Evolutionary conservation across 2,329 filamentous ascomycete species (phyloP).

Genomic region (Fusarium bulbicola): DNA sequence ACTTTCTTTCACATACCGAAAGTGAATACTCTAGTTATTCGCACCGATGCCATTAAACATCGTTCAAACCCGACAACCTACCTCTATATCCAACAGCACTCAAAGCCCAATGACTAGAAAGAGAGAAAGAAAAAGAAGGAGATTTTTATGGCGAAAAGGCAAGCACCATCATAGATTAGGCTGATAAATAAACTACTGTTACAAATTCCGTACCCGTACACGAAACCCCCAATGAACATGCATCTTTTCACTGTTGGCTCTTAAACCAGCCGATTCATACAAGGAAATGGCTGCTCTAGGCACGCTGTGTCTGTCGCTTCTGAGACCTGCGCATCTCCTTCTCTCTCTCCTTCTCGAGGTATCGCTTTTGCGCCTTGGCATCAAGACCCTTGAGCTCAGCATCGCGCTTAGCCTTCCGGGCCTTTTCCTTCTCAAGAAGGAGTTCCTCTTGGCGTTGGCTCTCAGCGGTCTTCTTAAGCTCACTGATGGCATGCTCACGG

Average conservation of each 20-base stretch:
- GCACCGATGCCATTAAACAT: not conserved
- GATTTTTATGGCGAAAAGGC: not conserved
- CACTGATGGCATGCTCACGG: slow-evolving; percentile 82
- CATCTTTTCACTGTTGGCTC: not conserved
- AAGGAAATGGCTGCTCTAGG: slow-evolving; percentile 43
- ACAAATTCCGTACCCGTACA: slow-evolving; percentile 27
- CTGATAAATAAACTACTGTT: slow-evolving; percentile 30
- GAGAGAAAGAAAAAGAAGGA: not conserved
- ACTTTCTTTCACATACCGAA: not conserved
- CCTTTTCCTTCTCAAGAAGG: slow-evolving; percentile 73
- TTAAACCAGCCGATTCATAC: not conserved
- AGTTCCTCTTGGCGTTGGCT: slow-evolving; percentile 84
- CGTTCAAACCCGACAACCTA: not conserved
- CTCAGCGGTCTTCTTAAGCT: slow-evolving; percentile 82
- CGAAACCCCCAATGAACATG: slow-evolving; percentile 16
- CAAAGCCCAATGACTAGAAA: not conserved
- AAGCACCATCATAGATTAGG: slow-evolving; percentile 25
- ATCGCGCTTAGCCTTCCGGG: slow-evolving; percentile 91
- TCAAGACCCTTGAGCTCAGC: slow-evolving; percentile 79
- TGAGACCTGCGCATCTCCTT: slow-evolving; percentile 70
- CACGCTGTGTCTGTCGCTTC: slow-evolving; percentile 65
- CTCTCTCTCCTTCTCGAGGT: slow-evolving; percentile 81
- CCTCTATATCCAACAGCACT: not conserved
- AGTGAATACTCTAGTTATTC: not conserved
- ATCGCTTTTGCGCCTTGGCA: slow-evolving; percentile 87